Percentiles rank a stretch among this genome's conserved stretches.
These are phyloP conservation scores for Ascoidea asiatica DNA, from an alignment of 805 yeast species.

Conservation along the genomic window DNA sequence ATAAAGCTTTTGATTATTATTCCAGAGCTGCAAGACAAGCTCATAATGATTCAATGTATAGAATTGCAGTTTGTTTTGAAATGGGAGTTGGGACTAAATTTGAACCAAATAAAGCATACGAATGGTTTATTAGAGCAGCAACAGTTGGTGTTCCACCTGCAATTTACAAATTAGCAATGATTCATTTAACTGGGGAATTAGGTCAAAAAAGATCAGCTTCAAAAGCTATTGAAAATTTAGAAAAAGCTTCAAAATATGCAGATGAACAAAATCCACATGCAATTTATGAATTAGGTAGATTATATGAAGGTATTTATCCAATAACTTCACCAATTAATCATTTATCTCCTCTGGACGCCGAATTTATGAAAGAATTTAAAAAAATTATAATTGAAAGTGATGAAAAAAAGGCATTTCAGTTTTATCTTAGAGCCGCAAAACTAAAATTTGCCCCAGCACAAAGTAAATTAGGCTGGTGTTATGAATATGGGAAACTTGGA, in stretches of 20 bases:
- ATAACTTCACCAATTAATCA: slow-evolving; percentile 12
- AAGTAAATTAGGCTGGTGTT: slow-evolving; percentile 56
- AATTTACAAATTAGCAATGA: slow-evolving; percentile 65
- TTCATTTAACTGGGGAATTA: slow-evolving; percentile 35
- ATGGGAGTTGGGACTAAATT: slow-evolving; percentile 41
- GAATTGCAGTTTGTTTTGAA: slow-evolving; percentile 62
- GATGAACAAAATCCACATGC: slow-evolving; percentile 38
- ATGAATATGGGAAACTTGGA: slow-evolving; percentile 53
- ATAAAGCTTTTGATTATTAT: slow-evolving; percentile 48
- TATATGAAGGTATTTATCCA: slow-evolving; percentile 34
- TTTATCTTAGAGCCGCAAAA: slow-evolving; percentile 46
- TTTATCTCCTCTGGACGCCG: slow-evolving; percentile 15
- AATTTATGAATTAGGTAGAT: slow-evolving; percentile 39
- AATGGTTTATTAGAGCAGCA: slow-evolving; percentile 48
- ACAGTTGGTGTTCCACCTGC: slow-evolving; percentile 47
- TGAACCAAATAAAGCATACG: slow-evolving; percentile 33
- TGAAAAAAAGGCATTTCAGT: slow-evolving; percentile 29
- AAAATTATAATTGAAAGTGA: slow-evolving; percentile 20
- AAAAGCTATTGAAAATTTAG: slow-evolving; percentile 37
- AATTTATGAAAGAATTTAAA: slow-evolving; percentile 21
- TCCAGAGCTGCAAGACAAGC: slow-evolving; percentile 42
- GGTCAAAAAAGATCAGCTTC: slow-evolving; percentile 24
- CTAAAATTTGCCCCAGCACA: slow-evolving; percentile 54
- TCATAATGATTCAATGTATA: slow-evolving; percentile 48
- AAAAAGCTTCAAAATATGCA: slow-evolving; percentile 31